phyloP scores from a whole-genome alignment of 441 rosid genomes.

The Bocquillonia castaneifolia region DNA sequence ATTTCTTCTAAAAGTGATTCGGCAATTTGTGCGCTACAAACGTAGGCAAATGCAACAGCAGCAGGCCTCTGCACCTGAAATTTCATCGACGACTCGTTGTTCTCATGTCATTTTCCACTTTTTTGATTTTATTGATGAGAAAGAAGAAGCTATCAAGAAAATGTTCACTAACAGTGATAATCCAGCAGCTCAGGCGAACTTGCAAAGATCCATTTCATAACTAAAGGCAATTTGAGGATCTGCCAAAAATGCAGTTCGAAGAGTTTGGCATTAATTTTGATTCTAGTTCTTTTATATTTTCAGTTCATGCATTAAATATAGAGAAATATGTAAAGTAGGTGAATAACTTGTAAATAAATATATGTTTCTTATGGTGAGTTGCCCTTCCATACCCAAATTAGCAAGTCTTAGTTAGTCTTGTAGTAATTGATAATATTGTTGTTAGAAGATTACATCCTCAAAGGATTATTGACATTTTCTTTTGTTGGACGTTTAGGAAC shows the following conservation, averaged over 20 bases:
- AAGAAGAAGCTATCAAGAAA: conserved; percentile 75
- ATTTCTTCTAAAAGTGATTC: conserved; percentile 45
- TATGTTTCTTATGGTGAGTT: background rate
- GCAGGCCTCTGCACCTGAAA: conserved; percentile 17
- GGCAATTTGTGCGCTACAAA: conserved; percentile 53
- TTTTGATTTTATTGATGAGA: conserved; percentile 69
- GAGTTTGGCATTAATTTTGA: background rate
- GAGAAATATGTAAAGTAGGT: background rate
- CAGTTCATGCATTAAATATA: background rate
- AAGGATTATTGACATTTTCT: too few species aligned
- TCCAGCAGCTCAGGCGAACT: conserved; percentile 28
- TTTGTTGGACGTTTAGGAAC: too few species aligned
- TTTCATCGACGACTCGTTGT: conserved; percentile 30
- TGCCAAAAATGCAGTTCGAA: background rate
- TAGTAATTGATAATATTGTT: too few species aligned
- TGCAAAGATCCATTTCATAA: conserved; percentile 23
- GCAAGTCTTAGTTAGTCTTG: too few species aligned
- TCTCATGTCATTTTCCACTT: conserved; percentile 44
- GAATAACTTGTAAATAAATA: background rate
- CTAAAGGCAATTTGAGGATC: conserved; percentile 4
- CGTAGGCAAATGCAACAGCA: conserved; percentile 31
- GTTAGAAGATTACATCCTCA: too few species aligned
- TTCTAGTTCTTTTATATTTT: background rate
- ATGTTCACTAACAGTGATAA: conserved; percentile 36
- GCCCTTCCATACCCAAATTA: too few species aligned